Percentiles rank a stretch among this genome's conserved stretches.
These are phyloP conservation scores for Ogataea thermomethanolica DNA, from an alignment of 805 yeast genomes.

Conservation along the genomic window DNA sequence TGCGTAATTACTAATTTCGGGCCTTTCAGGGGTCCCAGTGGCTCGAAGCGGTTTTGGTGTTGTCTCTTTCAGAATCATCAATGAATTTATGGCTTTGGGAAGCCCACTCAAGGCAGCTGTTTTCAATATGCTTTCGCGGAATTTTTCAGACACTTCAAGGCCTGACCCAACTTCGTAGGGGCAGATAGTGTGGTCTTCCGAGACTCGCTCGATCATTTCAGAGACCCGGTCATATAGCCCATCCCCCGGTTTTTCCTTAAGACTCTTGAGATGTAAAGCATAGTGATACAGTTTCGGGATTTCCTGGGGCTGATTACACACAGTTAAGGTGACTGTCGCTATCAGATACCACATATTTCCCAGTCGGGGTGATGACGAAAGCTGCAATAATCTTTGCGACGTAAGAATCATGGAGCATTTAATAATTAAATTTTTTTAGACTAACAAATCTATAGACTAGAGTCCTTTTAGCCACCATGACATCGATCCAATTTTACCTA, in stretches of 20 bases:
- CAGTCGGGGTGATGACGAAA: slow-evolving; percentile 55
- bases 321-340: slow-evolving; percentile 79
- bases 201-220: slow-evolving; percentile 7
- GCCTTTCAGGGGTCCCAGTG: slow-evolving; percentile 12
- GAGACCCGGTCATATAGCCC: slow-evolving; percentile 17
- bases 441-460: too few species aligned
- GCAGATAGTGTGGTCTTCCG: slow-evolving; percentile 12
- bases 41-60: slow-evolving; percentile 54
- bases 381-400: slow-evolving; percentile 49
- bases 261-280: slow-evolving; percentile 41
- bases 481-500: too few species aligned
- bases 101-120: slow-evolving; percentile 77
- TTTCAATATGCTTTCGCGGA: slow-evolving; percentile 77
- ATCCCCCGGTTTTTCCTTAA: slow-evolving; percentile 12
- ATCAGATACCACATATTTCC: slow-evolving; percentile 66
- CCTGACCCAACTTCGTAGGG: slow-evolving; percentile 14
- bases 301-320: slow-evolving; percentile 78
- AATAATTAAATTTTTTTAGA: too few species aligned
- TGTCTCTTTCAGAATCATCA: slow-evolving; percentile 57
- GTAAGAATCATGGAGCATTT: slow-evolving; percentile 36
- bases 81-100: slow-evolving; percentile 79
- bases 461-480: too few species aligned
- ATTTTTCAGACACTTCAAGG: slow-evolving; percentile 39
- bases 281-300: slow-evolving; percentile 72
- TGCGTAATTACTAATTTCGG: slow-evolving; percentile 13